Evolutionary conservation across 2,329 filamentous ascomycete species (phyloP), one percentile per base, ranked within the genome.

Genomic region (Lachnellula hyalina): DNA sequence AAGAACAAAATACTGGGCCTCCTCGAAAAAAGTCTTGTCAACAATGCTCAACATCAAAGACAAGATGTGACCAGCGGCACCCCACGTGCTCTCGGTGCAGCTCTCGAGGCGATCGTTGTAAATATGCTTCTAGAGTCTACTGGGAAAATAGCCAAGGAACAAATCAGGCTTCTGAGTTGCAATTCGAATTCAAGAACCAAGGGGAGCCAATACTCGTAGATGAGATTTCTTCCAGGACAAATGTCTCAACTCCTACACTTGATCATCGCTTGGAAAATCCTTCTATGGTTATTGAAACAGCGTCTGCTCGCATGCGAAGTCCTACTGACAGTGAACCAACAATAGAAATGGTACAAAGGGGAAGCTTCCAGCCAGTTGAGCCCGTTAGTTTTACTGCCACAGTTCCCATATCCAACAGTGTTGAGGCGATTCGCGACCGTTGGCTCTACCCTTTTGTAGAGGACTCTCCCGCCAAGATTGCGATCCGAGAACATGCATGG

Each of bases 1-100:
- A 35, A 23, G 34, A 38, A 36, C 28, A 25, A 28, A 9, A n/a
- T 40, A 17, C 36, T 14, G 41, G 41, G 9, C 46, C 52, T 9
- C 57, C 64, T 38, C 41, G 41, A 17, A 65, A 67, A 50, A 68
- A 68, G 50, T 63, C 66, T 23, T 69, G 67, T 36, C 63, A 60
- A 19, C 57, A 53, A 25, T 68, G 66, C 52, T 63, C 63, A 12
- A 34, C 25, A n/a, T 64, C 65, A 19, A 69, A 68, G 55, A 54
- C 61, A n/a, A 63, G 64, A 46, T 69, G 67, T 47, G 64, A 66
- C 47, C 40, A 66, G 25, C 52, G 56, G 23, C 55, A 62, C 14
- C 66, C 66, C 5, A 40, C 32, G 15, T 68, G 67, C 49, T 58
- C 62, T 42, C 61, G 66, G 2, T 69, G 66, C 49, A 40, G 40